These are phyloP conservation scores for Monosporascus sp. DNA, from an alignment of 2,329 filamentous ascomycete genomes.

Conservation along the genomic window DNA sequence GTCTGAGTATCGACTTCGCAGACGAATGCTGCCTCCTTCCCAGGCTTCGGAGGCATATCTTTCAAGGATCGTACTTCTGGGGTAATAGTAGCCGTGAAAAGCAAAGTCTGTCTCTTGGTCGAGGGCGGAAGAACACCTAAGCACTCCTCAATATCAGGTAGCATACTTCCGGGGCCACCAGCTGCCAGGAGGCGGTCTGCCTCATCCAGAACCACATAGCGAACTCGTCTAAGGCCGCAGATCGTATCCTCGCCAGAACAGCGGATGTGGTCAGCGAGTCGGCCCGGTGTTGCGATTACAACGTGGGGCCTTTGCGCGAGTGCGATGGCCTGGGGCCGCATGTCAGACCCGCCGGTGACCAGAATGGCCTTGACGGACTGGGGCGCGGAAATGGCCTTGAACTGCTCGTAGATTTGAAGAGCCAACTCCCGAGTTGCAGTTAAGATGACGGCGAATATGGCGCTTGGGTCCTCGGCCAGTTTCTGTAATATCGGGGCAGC, in stretches of 20 bases:
- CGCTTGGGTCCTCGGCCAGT: slow-evolving; percentile 87
- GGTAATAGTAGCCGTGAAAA: slow-evolving; percentile 95
- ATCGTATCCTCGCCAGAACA: slow-evolving; percentile 90
- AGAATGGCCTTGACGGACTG: slow-evolving; percentile 83
- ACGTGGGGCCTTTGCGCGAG: slow-evolving; percentile 79
- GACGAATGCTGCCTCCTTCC: slow-evolving; percentile 74
- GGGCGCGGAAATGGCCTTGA: slow-evolving; percentile 84
- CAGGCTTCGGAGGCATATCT: slow-evolving; percentile 62
- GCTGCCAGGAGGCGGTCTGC: slow-evolving; percentile 81
- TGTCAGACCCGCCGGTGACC: slow-evolving; percentile 89
- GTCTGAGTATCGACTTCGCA: slow-evolving; percentile 77
- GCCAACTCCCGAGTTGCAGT: slow-evolving; percentile 91
- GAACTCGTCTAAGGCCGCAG: slow-evolving; percentile 69
- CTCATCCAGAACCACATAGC: slow-evolving; percentile 90
- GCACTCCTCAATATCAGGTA: slow-evolving; percentile 89
- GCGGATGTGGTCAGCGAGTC: slow-evolving; percentile 87
- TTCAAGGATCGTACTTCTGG: slow-evolving; percentile 86
- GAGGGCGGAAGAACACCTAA: slow-evolving; percentile 75
- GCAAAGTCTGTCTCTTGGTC: slow-evolving; percentile 76
- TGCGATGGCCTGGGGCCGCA: slow-evolving; percentile 82
- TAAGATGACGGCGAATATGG: slow-evolving; percentile 82
- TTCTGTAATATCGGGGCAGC: slow-evolving; percentile 89
- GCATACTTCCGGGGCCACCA: slow-evolving; percentile 74
- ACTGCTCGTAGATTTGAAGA: slow-evolving; percentile 92
- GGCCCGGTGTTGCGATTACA: slow-evolving; percentile 89